Percentiles rank a stretch among this genome's conserved stretches.
These are phyloP conservation scores for Xylaria scruposa DNA, from an alignment of 495 filamentous ascomycete genomes.

Conservation along the genomic window DNA sequence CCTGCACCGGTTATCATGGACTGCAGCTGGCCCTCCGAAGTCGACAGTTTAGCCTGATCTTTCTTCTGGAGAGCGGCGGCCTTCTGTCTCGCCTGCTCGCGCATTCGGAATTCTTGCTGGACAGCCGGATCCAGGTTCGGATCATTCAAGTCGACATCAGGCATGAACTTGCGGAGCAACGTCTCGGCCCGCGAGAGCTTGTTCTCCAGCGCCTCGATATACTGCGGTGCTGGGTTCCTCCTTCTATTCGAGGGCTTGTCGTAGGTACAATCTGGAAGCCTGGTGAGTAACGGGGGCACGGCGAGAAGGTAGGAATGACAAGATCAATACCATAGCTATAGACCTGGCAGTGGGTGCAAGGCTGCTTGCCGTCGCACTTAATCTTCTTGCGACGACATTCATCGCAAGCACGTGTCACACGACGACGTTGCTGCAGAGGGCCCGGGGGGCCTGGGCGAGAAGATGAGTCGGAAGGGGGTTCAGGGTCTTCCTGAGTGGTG, in stretches of 20 bases:
- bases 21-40: conserved; percentile 76
- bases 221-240: conserved; percentile 92
- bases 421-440: conserved; percentile 83
- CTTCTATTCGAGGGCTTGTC: conserved; percentile 96
- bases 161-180: conserved; percentile 78
- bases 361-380: conserved; percentile 97
- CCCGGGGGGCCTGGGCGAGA: conserved; percentile 42
- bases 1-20: conserved; percentile 95
- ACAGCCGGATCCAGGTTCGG: conserved; percentile 76
- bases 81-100: conserved; percentile 50
- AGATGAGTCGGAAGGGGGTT: conserved; percentile 34
- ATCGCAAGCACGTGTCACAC: conserved; percentile 92
- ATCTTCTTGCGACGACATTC: conserved; percentile 98
- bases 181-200: conserved; percentile 84
- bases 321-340: conserved; percentile 89
- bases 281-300: conserved; percentile 7
- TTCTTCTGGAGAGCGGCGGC: conserved; percentile 41
- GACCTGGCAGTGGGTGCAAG: conserved; percentile 96
- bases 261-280: conserved; percentile 84
- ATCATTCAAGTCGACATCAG: conserved; percentile 84
- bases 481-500: conserved; percentile 32
- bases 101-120: conserved; percentile 61
- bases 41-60: conserved; percentile 46
- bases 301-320: conserved; percentile 5
- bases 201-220: conserved; percentile 88